Evolutionary conservation across 2,329 filamentous ascomycete species (phyloP), one percentile per base, ranked within the genome.

Genomic region (Fusarium udum): DNA sequence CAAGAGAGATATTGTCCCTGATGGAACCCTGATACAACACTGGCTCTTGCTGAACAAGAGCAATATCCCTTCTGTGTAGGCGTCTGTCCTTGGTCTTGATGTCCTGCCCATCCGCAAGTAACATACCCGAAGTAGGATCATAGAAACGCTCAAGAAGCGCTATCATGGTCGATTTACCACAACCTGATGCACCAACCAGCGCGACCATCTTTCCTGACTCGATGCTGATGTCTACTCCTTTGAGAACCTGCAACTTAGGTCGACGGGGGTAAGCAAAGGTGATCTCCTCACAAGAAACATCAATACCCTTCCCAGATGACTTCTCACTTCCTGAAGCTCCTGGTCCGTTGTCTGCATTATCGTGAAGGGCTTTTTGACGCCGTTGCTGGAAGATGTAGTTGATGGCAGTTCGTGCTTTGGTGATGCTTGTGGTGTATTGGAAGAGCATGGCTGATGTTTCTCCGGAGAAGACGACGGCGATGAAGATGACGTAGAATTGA

Each of bases 81-180:
- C 78, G 69, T 2, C 82, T 76, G 45, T 80, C 76, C 14, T 77
- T 69, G 1, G 68, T 74, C 46, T 77, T 79, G 55, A 82, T 73
- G 45, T 83, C 79, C 9, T 73, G 52, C 3, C 74, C 78, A 24
- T 83, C 79, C 42, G 75, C 73, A 10, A 64, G 63, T 20, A 84
- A 68, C 18, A 59, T 49, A 16, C 83, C 82, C 1, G 75, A 73
- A 1, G 71, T 79, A 0, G 81, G 82, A 18, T 83, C 81, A 68
- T 85, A 84, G 70, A 85, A 86, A 18, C 85, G 81, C 72, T 87
- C 82, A 1, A 88, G 79, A 16, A 87, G 79, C 12, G 86, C 84
- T 57, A 92, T 84, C 62, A 89, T 87, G 7, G 89, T 91, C 2
- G 87, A 89, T 74, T 91, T 91, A 2, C 88, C 89, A 70, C 87